Base-by-base conservation (phyloP, 345 rosid species). In the Rubroshorea leprosula region DNA sequence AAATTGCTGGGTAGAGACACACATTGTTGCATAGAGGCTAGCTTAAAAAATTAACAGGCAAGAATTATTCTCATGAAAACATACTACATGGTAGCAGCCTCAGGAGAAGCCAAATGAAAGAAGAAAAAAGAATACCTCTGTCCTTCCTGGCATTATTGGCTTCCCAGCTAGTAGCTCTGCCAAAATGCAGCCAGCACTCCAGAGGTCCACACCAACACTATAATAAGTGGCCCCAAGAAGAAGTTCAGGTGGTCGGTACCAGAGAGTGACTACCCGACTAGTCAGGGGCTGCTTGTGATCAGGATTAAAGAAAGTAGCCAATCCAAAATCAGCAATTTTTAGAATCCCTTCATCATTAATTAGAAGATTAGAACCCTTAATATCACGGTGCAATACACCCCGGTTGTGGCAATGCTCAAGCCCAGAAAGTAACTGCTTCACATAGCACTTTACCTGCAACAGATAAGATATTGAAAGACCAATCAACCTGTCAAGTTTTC, bases 141-240 rank as follows among this genome's bases (percentile, higher is more conserved):
- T 87, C 55, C 94, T 68, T 55, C 98, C 98, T 0, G 89, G 94
- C 89, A 91, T 77, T 62, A 91, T 82, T 13, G 98, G 96, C 63
- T 82, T 85, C 68, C 94, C 94, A 54, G 86, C 73, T 27, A 91
- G 85, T 63, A 91, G 73, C 78, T 91, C 98, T 0, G 96, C 91
- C 83, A 91, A 54, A 65, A 91, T 83, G 73, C 98, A 91, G 61
- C 98, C 98, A 4, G 91, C 88, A 75, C 98, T 87, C 98, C 94
- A 87, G n/a, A 91, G 82, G 66, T 91, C 98, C 71, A 91, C 88
- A 49, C 83, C 85, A 48, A 70, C 77, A 41, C 76, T 80, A 71
- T 91, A 91, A 51, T 68, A 65, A 16, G 90, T 80, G 60, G 95
- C 83, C 56, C 98, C 98, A 55, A 91, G 91, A 71, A 91, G 94